Evolutionary conservation across 805 yeast genomes (phyloP), one percentile per base, ranked within the genome.

Genomic region (Komagataella pseudopastoris): DNA sequence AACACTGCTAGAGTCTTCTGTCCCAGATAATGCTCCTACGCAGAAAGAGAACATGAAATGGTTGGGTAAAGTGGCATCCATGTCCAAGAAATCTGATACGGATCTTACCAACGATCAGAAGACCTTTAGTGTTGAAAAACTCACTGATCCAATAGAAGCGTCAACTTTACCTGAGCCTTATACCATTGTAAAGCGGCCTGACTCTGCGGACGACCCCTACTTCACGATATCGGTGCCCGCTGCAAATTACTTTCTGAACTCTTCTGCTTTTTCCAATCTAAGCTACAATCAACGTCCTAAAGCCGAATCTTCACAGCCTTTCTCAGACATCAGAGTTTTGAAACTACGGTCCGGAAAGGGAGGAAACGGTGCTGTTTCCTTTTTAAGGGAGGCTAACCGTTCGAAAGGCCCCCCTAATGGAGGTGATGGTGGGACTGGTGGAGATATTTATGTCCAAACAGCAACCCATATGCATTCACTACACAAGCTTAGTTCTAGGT

Each of bases 401-500:
- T 74, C 96, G 0, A 74, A 76, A 17, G 99, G 99, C 0, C 98
- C 99, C 0, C 96, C 99, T 0, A 95, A 90, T 65, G 99, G 99
- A n/a, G 99, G 99, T 7, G 97, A 93, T 67, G 99, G 99, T 30
- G 99, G 98, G 4, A 70, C 74, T 54, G 99, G 99, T 20, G 99
- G 99, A 2, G 75, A 83, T 51, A 76, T 93, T 2, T 91, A 84
- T 62, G 78, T 93, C 2, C 87, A 83, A 61, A 96, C 95, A 2
- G 81, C 83, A 1, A 78, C 78, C 49, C 86, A 85, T 20, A 59
- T 86, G 46, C 77, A 81, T 44, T 83, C 93, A 3, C 65, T 93
- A 53, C 88, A 88, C 58, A 80, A 80, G 54, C 59, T 91, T 24
- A 76, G 76, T 54, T 76, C 83, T 44, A 75, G 75, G 14, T 88